Conservation (phyloP, 352 stramenopile genomes). For the Nothophytophthora sp. region DNA sequence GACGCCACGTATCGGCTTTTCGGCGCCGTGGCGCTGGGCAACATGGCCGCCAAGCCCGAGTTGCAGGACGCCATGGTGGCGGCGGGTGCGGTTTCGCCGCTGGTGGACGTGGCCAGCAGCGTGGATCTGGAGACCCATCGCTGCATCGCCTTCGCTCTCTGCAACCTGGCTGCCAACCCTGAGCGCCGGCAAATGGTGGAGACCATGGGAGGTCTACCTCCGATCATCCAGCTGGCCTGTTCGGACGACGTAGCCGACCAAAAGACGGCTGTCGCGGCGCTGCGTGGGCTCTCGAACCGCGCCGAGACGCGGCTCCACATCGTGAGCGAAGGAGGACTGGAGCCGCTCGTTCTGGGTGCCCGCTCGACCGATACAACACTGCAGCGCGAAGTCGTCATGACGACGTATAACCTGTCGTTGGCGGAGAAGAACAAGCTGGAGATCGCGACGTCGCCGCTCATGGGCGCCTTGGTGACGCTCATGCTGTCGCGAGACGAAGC, state of each 20-base stretch:
- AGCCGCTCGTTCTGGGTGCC: slow-evolving; percentile 86
- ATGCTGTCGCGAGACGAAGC: slow-evolving; percentile 78
- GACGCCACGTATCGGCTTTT: slow-evolving; percentile 96
- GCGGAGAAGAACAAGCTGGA: slow-evolving; percentile 96
- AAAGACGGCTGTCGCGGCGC: slow-evolving; percentile 89
- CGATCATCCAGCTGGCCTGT: slow-evolving; percentile 95
- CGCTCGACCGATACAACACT: slow-evolving; percentile 72
- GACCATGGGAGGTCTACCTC: slow-evolving; percentile 89
- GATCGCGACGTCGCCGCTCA: slow-evolving; percentile 82
- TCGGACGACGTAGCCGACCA: slow-evolving; percentile 90
- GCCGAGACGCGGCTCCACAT: slow-evolving; percentile 87
- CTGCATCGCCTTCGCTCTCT: slow-evolving; percentile 96
- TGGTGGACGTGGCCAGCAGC: slow-evolving; percentile 93
- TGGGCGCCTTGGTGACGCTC: slow-evolving; percentile 85
- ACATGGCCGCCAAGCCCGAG: slow-evolving; percentile 85
- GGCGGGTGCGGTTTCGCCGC: slow-evolving; percentile 86
- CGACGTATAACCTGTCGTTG: slow-evolving; percentile 91
- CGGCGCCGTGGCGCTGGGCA: slow-evolving; percentile 95
- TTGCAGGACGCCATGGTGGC: slow-evolving; percentile 84
- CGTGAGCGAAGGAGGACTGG: slow-evolving; percentile 88
- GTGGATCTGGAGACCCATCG: slow-evolving; percentile 95
- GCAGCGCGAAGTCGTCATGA: slow-evolving; percentile 89
- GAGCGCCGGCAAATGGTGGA: slow-evolving; percentile 91
- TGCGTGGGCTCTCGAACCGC: slow-evolving; percentile 89
- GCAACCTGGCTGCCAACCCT: slow-evolving; percentile 93